phyloP scores from a whole-genome alignment of 108 stramenopile genomes.

The Skeletonema menzelii region DNA sequence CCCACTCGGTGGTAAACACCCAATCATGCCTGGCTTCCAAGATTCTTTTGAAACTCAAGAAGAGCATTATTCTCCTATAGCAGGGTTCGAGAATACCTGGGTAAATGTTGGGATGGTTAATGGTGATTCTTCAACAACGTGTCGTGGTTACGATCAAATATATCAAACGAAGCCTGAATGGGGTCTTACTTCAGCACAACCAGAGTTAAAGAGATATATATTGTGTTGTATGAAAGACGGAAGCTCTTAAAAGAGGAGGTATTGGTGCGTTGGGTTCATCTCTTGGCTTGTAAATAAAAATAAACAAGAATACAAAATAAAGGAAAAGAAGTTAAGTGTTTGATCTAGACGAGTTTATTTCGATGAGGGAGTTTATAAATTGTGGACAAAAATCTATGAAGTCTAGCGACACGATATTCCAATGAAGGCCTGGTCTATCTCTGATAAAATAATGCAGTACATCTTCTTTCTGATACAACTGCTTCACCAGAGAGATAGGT shows the following conservation, averaged over 20 bases:
- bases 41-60: background rate
- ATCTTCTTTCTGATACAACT: conserved; percentile 17
- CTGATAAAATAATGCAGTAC: conserved; percentile 6
- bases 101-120: background rate
- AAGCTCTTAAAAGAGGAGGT: background rate
- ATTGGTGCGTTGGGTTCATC: background rate
- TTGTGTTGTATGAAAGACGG: background rate
- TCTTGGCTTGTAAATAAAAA: background rate
- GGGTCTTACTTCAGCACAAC: background rate
- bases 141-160: background rate
- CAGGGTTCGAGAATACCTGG: background rate
- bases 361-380: conserved; percentile 8
- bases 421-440: conserved; percentile 13
- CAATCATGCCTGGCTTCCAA: background rate
- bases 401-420: conserved; percentile 23
- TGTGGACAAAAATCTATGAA: conserved; percentile 18
- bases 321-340: background rate
- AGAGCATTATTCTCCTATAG: background rate
- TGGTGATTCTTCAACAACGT: background rate
- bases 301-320: background rate
- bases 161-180: background rate
- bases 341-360: background rate
- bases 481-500: conserved; percentile 20
- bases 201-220: background rate
- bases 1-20: conserved; percentile 23